A percentile compares a stretch with the other conserved stretches of the same genome.
Evolutionary conservation across 2,329 filamentous ascomycete species (phyloP).

Genomic region (Cladosporium sp.): DNA sequence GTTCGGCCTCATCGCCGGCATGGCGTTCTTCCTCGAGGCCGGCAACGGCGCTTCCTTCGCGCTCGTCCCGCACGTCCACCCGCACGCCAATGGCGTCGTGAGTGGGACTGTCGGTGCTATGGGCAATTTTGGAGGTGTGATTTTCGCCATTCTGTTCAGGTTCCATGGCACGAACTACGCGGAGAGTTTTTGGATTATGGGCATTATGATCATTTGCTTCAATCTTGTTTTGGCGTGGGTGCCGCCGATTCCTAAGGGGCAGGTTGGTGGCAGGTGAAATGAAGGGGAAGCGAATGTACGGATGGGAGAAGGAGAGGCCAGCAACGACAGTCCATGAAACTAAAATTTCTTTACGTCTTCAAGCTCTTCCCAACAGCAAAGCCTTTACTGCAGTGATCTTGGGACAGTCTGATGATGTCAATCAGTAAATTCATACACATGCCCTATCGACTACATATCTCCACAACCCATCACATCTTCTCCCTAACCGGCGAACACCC

Average conservation of each 20-base stretch:
- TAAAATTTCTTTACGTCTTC: no score
- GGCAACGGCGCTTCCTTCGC: slow-evolving; percentile 80
- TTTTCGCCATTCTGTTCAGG: slow-evolving; percentile 74
- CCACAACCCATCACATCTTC: neutral
- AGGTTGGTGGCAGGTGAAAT: slow-evolving; percentile 38
- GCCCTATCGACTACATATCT: no score
- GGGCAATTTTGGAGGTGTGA: slow-evolving; percentile 66
- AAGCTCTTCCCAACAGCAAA: no score
- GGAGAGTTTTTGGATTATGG: slow-evolving; percentile 64
- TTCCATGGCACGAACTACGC: slow-evolving; percentile 63
- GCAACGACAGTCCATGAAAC: no score
- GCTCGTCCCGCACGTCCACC: slow-evolving; percentile 77
- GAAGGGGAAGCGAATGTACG: neutral
- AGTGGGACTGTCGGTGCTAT: slow-evolving; percentile 67
- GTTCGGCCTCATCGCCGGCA: slow-evolving; percentile 67
- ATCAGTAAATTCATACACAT: no score
- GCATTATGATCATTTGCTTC: slow-evolving; percentile 61
- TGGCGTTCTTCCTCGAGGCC: slow-evolving; percentile 72
- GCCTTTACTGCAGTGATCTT: no score
- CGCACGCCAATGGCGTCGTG: slow-evolving; percentile 64
- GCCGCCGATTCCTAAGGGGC: slow-evolving; percentile 46
- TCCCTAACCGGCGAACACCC: neutral
- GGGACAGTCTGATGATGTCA: no score
- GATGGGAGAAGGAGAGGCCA: neutral
- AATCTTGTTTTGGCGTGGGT: slow-evolving; percentile 61